Conservation (phyloP, 768 basidiomycete species). For the Suillus bovinus region DNA sequence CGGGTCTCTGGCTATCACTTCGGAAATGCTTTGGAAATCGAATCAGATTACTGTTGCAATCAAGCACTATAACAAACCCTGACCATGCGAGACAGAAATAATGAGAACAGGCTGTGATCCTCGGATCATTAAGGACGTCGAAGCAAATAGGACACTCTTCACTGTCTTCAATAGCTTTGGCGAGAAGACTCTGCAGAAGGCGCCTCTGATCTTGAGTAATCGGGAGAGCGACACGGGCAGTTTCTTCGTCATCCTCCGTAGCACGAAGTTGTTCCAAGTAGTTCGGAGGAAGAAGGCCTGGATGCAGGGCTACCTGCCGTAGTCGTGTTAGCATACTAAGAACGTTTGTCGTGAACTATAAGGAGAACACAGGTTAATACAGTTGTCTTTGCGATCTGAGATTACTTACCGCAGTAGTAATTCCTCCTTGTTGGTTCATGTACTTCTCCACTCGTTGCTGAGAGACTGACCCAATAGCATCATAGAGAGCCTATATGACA, state of each 20-base stretch:
- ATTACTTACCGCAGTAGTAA: constrained; percentile 42
- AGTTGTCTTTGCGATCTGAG: not conserved
- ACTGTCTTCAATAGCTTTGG: constrained; percentile 72
- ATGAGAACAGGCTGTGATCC: constrained; percentile 76
- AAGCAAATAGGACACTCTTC: constrained; percentile 87
- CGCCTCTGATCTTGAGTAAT: constrained; percentile 55
- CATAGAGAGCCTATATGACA: constrained; percentile 55
- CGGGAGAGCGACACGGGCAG: constrained; percentile 28
- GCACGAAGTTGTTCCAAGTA: constrained; percentile 65
- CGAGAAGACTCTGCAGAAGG: constrained; percentile 57
- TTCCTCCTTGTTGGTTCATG: constrained; percentile 41
- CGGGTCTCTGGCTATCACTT: constrained; percentile 68
- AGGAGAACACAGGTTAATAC: constrained; percentile 10
- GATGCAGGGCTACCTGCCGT: constrained; percentile 80
- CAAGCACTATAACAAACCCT: constrained; percentile 13
- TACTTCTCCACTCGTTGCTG: constrained; percentile 60
- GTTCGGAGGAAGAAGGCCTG: constrained; percentile 66
- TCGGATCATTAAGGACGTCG: constrained; percentile 54
- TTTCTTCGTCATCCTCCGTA: constrained; percentile 27
- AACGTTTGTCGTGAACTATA: constrained; percentile 66
- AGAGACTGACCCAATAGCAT: constrained; percentile 65
- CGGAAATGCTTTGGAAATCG: constrained; percentile 52
- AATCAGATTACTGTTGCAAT: constrained; percentile 9
- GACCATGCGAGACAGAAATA: constrained; percentile 74
- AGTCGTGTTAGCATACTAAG: constrained; percentile 85